phyloP scores from a whole-genome alignment of 257 asterid genomes.

The Jaltomata sinuosa region DNA sequence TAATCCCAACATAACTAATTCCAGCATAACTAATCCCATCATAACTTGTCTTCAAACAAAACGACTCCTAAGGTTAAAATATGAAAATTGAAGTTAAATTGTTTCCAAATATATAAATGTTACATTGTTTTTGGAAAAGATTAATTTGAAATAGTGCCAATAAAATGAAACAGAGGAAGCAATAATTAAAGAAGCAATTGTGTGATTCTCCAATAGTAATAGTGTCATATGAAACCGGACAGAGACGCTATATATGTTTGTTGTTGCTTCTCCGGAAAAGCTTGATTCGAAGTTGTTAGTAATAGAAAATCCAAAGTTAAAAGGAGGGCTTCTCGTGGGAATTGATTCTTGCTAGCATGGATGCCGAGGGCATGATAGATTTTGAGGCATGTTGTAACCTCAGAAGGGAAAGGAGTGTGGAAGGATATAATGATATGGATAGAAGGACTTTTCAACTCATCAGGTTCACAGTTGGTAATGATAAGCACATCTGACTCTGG shows the following conservation, averaged over 20 bases:
- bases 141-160: not conserved
- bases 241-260: not conserved
- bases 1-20: too few relatives aligned
- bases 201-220: not conserved
- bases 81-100: not conserved
- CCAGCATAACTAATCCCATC: too few relatives aligned
- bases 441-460: not conserved
- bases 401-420: not conserved
- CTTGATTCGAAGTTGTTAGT: not conserved
- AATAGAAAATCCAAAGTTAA: not conserved
- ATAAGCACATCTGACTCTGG: not conserved
- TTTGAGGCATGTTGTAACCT: not conserved
- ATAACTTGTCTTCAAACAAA: too few relatives aligned
- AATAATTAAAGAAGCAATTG: not conserved
- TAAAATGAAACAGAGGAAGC: not conserved
- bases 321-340: not conserved
- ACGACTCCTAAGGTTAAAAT: not conserved
- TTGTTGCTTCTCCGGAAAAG: not conserved
- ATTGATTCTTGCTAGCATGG: not conserved
- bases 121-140: not conserved
- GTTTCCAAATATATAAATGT: not conserved
- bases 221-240: not conserved
- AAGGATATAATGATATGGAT: not conserved
- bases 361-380: not conserved
- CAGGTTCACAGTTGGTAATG: not conserved